phyloP scores from a whole-genome alignment of 352 stramenopile genomes.

The Chloridella minuta region DNA sequence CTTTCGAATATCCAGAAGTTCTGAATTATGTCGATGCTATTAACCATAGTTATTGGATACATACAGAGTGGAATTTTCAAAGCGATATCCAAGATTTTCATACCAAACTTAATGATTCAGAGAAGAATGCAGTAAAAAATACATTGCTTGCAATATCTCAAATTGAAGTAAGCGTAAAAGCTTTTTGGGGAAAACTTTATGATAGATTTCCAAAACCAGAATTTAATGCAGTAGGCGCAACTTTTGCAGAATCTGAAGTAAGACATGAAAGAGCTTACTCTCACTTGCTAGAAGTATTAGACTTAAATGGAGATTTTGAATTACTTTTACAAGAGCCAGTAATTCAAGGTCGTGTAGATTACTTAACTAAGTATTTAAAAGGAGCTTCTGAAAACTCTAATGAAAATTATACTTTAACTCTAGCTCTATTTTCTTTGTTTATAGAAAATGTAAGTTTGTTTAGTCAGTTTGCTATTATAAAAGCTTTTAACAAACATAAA shows the following conservation, averaged over 20 bases:
- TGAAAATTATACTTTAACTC: background rate
- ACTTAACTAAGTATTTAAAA: background rate
- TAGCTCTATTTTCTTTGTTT: background rate
- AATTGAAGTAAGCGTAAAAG: background rate
- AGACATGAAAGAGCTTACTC: background rate
- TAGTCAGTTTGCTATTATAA: background rate
- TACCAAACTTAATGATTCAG: background rate
- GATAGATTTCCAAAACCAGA: background rate
- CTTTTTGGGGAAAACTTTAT: background rate
- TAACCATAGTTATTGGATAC: background rate
- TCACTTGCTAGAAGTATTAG: background rate
- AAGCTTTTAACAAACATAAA: background rate
- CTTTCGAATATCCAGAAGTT: background rate
- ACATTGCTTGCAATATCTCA: background rate
- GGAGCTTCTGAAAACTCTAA: background rate
- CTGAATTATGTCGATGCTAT: background rate
- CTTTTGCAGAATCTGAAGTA: background rate
- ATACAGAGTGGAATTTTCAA: background rate
- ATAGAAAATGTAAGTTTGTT: background rate
- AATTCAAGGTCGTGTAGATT: background rate
- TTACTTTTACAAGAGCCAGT: background rate
- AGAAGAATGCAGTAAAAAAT: background rate
- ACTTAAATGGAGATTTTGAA: background rate
- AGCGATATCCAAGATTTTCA: background rate
- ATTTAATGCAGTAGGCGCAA: background rate